A percentile compares a stretch with the other conserved stretches of the same genome.
Conservation (phyloP, 176 grass and related monocot species). For the Avena atlantica region DNA sequence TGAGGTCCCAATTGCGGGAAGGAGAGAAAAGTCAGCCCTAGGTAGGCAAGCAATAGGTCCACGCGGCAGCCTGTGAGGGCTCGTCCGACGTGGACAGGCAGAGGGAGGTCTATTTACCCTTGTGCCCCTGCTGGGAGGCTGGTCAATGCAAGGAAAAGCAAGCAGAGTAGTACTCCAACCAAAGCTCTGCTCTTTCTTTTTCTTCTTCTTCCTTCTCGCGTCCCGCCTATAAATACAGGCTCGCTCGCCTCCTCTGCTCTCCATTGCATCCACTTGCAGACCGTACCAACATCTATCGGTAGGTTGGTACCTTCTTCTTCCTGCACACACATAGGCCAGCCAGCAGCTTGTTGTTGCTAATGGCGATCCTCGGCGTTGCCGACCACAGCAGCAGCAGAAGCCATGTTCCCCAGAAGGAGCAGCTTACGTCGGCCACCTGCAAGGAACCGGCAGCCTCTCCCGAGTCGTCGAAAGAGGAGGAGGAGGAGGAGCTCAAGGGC, state of each 20-base stretch:
- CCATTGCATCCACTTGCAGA: background rate
- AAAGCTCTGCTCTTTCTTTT: background rate
- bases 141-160: no score
- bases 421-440: background rate
- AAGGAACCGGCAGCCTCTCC: background rate
- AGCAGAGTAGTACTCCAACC: no score
- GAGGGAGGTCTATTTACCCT: no score
- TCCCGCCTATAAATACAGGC: background rate
- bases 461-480: background rate
- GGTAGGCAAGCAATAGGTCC: no score
- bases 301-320: background rate
- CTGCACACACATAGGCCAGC: background rate
- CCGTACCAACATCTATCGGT: background rate
- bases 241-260: background rate
- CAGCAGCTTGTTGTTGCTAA: background rate
- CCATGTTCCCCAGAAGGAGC: background rate
- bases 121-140: no score
- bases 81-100: no score
- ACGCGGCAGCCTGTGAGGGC: no score
- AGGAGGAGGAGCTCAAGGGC: slow-evolving; percentile 32
- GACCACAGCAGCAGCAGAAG: background rate
- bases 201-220: background rate
- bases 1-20: no score
- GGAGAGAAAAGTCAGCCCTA: no score
- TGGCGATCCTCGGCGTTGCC: slow-evolving; percentile 14